Evolutionary conservation across 208 protist species (phyloP).

Genomic region (Crithidia bombi): DNA sequence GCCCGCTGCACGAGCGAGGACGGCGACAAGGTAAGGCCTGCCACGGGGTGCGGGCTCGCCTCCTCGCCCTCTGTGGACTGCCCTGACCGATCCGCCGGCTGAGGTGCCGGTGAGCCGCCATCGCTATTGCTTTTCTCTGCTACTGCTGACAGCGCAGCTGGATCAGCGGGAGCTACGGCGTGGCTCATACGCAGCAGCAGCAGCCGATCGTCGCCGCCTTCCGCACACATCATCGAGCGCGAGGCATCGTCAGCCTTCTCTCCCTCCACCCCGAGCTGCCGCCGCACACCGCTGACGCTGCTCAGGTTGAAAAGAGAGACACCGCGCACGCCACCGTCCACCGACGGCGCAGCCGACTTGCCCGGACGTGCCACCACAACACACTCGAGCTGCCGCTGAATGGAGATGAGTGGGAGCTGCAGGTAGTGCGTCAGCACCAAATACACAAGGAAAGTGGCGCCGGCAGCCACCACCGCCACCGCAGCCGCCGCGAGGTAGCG

Average conservation of each 20-base stretch:
- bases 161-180: too few species aligned
- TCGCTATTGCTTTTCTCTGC: too few species aligned
- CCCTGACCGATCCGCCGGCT: too few species aligned
- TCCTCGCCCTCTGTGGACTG: too few species aligned
- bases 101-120: too few species aligned
- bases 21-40: neutral
- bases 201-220: too few species aligned
- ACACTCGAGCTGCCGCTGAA: conserved; percentile 22
- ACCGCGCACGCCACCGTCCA: neutral
- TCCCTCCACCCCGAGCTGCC: neutral
- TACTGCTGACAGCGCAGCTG: too few species aligned
- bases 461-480: conserved; percentile 2
- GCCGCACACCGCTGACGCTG: neutral
- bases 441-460: conserved; percentile 13
- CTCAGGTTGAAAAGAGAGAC: neutral
- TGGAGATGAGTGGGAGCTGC: conserved; percentile 18
- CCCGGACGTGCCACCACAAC: conserved; percentile 6
- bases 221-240: too few species aligned
- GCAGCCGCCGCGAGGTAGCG: conserved; percentile 14
- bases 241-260: too few species aligned
- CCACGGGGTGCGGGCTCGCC: too few species aligned
- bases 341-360: neutral
- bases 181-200: too few species aligned
- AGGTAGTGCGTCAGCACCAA: conserved; percentile 12
- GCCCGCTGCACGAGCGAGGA: conserved; percentile 5